Evolutionary conservation across 495 filamentous ascomycete genomes (phyloP).

Genomic region (Halenospora varia): DNA sequence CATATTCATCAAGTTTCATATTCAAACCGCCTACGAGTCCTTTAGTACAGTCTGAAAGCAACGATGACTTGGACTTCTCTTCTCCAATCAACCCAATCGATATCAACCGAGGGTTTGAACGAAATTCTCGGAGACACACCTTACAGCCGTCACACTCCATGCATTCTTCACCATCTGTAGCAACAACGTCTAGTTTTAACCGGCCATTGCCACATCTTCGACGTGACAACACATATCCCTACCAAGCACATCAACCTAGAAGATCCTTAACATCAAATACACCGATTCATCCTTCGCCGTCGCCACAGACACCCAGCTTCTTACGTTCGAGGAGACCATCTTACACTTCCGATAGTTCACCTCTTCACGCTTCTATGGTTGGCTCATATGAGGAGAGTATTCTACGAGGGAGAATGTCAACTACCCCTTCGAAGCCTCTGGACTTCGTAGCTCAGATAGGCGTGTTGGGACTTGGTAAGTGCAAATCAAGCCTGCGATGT

Average conservation of each 20-base stretch:
- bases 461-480: constrained; percentile 84
- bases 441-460: constrained; percentile 96
- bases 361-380: constrained; percentile 88
- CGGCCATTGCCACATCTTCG: constrained; percentile 25
- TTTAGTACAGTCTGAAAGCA: constrained; percentile 83
- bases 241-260: constrained; percentile 67
- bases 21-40: constrained; percentile 90
- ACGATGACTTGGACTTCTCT: constrained; percentile 71
- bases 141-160: constrained; percentile 28
- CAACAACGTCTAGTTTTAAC: constrained; percentile 14
- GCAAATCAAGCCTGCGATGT: constrained; percentile 80
- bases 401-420: constrained; percentile 92
- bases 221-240: constrained; percentile 41
- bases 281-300: constrained; percentile 43
- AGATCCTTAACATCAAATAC: constrained; percentile 53
- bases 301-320: constrained; percentile 57
- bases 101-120: constrained; percentile 17
- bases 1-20: constrained; percentile 76
- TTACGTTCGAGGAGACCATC: constrained; percentile 64
- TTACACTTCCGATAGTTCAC: constrained; percentile 66
- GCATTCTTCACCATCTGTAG: constrained; percentile 19
- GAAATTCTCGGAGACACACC: constrained; percentile 22
- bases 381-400: constrained; percentile 98
- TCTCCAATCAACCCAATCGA: constrained; percentile 38
- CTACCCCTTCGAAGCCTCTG: constrained; percentile 86